Conservation (phyloP, 1,284 basidiomycete species). For the Volvariella volvacea region DNA sequence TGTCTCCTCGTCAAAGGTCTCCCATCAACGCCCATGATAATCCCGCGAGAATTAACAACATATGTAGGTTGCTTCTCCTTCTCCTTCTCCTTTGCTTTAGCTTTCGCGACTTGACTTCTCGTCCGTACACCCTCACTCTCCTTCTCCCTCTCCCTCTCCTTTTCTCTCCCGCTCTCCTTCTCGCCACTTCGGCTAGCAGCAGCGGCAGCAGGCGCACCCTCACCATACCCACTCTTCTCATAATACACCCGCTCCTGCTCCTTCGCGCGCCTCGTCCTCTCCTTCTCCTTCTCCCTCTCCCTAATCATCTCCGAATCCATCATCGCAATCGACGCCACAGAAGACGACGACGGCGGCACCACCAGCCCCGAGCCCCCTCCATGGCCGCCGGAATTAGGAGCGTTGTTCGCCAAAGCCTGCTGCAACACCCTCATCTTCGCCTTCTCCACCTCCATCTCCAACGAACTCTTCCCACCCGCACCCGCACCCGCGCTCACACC, state of each 20-base stretch:
- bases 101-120: neutral
- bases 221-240: slow-evolving; percentile 5
- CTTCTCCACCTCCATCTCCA: slow-evolving; percentile 7
- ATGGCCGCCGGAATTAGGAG: no score
- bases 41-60: neutral
- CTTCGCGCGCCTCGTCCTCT: neutral
- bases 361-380: no score
- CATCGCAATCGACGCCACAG: slow-evolving; percentile 7
- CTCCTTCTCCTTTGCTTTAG: slow-evolving; percentile 1
- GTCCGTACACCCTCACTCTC: slow-evolving; percentile 6
- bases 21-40: slow-evolving; percentile 10
- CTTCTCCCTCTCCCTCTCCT: slow-evolving; percentile 6
- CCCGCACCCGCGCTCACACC: neutral
- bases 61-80: neutral
- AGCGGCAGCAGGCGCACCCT: slow-evolving; percentile 7
- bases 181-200: slow-evolving; percentile 3
- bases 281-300: slow-evolving; percentile 4
- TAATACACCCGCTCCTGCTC: slow-evolving; percentile 2
- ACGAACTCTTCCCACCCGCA: slow-evolving; percentile 6
- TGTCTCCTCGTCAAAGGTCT: slow-evolving; percentile 53
- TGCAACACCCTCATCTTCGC: neutral
- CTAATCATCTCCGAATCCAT: neutral
- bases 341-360: no score
- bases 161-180: slow-evolving; percentile 6
- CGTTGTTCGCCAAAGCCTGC: no score